These are phyloP conservation scores for Talaromyces wortmannii DNA, from an alignment of 495 filamentous ascomycete genomes.

Conservation along the genomic window DNA sequence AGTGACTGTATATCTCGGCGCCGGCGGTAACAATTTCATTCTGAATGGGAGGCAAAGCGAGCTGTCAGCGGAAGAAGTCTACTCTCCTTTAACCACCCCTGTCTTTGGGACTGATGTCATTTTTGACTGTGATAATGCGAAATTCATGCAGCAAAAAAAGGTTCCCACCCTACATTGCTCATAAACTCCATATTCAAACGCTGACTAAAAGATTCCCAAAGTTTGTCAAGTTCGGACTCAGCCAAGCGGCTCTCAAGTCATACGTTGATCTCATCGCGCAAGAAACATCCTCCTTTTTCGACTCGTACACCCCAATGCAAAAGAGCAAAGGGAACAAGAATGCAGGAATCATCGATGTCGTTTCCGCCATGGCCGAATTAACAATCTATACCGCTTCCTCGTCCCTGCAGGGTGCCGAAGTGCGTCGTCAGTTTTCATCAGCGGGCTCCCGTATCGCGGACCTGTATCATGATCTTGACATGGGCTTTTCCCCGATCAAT, in stretches of 20 bases:
- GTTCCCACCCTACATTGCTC: constrained; percentile 15
- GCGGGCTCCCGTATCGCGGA: constrained; percentile 52
- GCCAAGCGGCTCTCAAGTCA: constrained; percentile 52
- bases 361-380: constrained; percentile 50
- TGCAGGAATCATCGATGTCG: constrained; percentile 43
- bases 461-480: constrained; percentile 59
- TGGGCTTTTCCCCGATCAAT: constrained; percentile 24
- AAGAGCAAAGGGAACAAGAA: constrained; percentile 14
- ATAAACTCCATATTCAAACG: neutral
- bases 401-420: constrained; percentile 58
- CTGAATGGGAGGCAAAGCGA: constrained; percentile 56
- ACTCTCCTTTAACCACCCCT: constrained; percentile 53
- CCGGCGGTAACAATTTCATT: constrained; percentile 58
- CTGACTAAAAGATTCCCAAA: constrained; percentile 14
- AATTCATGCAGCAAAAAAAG: constrained; percentile 67
- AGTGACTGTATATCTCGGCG: constrained; percentile 54
- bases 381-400: constrained; percentile 63
- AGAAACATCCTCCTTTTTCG: constrained; percentile 46
- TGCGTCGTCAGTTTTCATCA: constrained; percentile 44
- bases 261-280: constrained; percentile 51
- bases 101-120: constrained; percentile 59
- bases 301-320: constrained; percentile 38
- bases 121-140: constrained; percentile 59
- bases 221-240: constrained; percentile 63
- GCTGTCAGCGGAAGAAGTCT: constrained; percentile 59